Evolutionary conservation across 1,284 basidiomycete species (phyloP).

Genomic region (Leccinum pseudoinsigne): DNA sequence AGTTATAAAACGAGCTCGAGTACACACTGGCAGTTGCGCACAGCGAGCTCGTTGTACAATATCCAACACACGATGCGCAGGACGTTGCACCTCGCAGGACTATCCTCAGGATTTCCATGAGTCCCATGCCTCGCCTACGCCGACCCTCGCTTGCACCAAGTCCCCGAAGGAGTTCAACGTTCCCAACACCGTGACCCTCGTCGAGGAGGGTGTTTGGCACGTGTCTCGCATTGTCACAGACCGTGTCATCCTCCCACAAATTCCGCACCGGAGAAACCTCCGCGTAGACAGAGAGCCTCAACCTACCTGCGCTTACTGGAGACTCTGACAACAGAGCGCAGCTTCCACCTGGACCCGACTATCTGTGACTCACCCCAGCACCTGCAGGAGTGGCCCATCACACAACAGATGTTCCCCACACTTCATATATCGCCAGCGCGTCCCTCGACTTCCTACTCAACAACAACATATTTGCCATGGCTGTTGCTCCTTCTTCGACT

Average conservation of each 20-base stretch:
- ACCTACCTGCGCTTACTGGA: conserved; percentile 26
- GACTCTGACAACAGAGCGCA: conserved; percentile 37
- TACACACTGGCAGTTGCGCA: background rate
- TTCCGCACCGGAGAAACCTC: conserved; percentile 35
- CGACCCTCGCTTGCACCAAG: conserved; percentile 26
- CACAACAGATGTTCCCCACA: too few relatives aligned
- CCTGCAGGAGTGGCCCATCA: too few relatives aligned
- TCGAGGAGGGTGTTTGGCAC: conserved; percentile 32
- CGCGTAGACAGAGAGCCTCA: conserved; percentile 39
- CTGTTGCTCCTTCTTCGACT: too few relatives aligned
- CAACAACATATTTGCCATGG: too few relatives aligned
- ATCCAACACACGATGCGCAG: conserved; percentile 22
- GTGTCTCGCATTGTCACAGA: conserved; percentile 36
- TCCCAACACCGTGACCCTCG: conserved; percentile 14
- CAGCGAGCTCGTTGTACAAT: conserved; percentile 10
- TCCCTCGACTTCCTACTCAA: too few relatives aligned
- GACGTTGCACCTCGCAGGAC: conserved; percentile 25
- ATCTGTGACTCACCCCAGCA: too few relatives aligned
- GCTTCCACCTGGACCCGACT: too few relatives aligned
- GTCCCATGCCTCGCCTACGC: conserved; percentile 4
- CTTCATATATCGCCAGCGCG: too few relatives aligned
- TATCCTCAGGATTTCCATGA: conserved; percentile 18
- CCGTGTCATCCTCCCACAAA: conserved; percentile 26
- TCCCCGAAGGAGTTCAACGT: conserved; percentile 24
- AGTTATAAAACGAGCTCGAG: conserved; percentile 2